Evolutionary conservation across 129 eudicot species (phyloP).

Genomic region (Flaveria brownii): DNA sequence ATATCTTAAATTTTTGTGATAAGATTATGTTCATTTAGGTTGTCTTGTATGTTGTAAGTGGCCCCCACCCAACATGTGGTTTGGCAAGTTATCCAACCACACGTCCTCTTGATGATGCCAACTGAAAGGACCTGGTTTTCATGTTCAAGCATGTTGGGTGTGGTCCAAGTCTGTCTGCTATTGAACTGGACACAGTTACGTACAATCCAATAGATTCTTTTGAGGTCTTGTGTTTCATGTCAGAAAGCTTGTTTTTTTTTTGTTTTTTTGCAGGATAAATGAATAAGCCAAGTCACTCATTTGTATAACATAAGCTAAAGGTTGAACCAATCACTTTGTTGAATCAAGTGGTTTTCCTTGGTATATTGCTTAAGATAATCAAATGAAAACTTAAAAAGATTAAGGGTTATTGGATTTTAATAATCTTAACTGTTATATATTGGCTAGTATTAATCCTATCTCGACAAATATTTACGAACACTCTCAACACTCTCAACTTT

Average conservation of each 20-base stretch:
- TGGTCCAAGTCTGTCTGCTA: slow-evolving; percentile 25
- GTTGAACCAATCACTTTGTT: not conserved
- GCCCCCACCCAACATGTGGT: slow-evolving; percentile 21
- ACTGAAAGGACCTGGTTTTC: slow-evolving; percentile 28
- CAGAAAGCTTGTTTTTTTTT: not conserved
- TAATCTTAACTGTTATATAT: too few species aligned
- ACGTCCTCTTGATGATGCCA: slow-evolving; percentile 20
- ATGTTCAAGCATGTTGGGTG: slow-evolving; percentile 23
- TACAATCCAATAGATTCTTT: slow-evolving; percentile 1
- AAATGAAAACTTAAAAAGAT: not conserved
- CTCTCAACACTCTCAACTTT: too few species aligned
- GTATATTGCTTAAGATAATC: not conserved
- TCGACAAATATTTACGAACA: too few species aligned
- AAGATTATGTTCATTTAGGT: slow-evolving; percentile 4
- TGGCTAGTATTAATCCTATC: too few species aligned
- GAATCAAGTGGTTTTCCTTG: too few species aligned
- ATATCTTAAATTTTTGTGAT: not conserved
- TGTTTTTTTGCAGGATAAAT: not conserved
- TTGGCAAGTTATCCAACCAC: slow-evolving; percentile 34
- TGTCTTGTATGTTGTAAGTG: slow-evolving; percentile 16
- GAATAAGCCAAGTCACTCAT: not conserved
- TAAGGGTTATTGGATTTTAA: too few species aligned
- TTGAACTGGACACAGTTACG: not conserved
- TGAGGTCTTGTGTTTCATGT: not conserved
- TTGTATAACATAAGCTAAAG: not conserved